Evolutionary conservation across 768 basidiomycete genomes (phyloP).

Genomic region (Dacryopinax primogenitus): DNA sequence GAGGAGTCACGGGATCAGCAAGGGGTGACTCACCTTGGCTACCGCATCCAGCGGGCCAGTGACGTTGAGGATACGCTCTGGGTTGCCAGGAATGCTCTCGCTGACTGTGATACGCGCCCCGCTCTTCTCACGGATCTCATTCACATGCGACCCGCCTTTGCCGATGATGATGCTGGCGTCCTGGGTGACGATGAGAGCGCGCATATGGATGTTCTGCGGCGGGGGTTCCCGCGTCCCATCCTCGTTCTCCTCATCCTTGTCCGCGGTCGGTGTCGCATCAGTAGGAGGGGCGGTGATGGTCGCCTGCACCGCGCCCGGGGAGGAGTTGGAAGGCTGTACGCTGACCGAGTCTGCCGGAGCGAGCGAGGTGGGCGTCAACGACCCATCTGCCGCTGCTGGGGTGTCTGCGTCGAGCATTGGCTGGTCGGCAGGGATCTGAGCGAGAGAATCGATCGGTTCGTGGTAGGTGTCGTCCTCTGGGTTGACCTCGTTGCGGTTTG

Average conservation of each 20-base stretch:
- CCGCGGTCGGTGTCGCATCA: constrained; percentile 17
- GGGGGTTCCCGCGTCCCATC: constrained; percentile 16
- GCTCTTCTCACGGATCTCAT: constrained; percentile 96
- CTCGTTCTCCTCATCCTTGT: constrained; percentile 15
- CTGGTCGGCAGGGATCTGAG: neutral
- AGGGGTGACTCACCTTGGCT: constrained; percentile 57
- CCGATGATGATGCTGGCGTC: constrained; percentile 99
- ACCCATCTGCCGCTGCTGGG: neutral
- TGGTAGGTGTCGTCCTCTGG: constrained; percentile 1
- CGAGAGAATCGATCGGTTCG: neutral
- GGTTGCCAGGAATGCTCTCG: constrained; percentile 96
- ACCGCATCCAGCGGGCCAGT: constrained; percentile 96
- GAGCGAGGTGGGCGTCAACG: neutral
- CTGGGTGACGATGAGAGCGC: constrained; percentile 95
- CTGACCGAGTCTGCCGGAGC: constrained; percentile 14
- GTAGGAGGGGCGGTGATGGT: constrained; percentile 10
- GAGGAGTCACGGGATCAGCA: neutral
- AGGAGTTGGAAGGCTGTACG: constrained; percentile 16
- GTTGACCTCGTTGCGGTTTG: constrained; percentile 12
- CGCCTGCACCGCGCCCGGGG: constrained; percentile 13
- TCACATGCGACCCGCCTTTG: constrained; percentile 87
- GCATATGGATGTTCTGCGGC: constrained; percentile 63
- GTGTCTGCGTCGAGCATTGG: constrained; percentile 11
- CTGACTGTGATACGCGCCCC: constrained; percentile 94
- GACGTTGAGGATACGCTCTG: constrained; percentile 96